phyloP scores from a whole-genome alignment of 768 basidiomycete species.

The Xerocomus spinulosus region DNA sequence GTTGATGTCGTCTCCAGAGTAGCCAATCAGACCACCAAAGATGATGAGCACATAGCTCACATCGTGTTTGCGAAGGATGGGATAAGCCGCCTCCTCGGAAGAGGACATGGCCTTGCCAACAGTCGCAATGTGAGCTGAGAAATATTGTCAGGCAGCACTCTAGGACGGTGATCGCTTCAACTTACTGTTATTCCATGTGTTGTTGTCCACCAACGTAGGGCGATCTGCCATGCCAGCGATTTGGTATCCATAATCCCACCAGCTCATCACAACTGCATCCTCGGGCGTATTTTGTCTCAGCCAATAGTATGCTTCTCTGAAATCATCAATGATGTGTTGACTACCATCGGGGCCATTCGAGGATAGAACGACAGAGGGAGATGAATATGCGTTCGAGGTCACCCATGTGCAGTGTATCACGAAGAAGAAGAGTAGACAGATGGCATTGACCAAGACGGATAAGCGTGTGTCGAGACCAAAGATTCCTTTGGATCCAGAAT shows the following conservation, averaged over 20 bases:
- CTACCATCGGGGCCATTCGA: slow-evolving; percentile 76
- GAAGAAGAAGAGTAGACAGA: slow-evolving; percentile 81
- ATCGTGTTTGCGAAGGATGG: slow-evolving; percentile 94
- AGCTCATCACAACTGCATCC: slow-evolving; percentile 93
- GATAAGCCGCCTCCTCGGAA: slow-evolving; percentile 91
- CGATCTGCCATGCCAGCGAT: slow-evolving; percentile 99
- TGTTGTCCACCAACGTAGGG: slow-evolving; percentile 95
- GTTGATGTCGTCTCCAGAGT: slow-evolving; percentile 99
- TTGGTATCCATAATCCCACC: slow-evolving; percentile 99
- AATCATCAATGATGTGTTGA: slow-evolving; percentile 96
- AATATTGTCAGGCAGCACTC: slow-evolving; percentile 4
- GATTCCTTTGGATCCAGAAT: slow-evolving; percentile 49
- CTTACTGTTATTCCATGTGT: slow-evolving; percentile 99
- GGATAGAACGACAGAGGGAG: slow-evolving; percentile 93
- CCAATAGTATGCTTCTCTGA: slow-evolving; percentile 99
- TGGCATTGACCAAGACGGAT: slow-evolving; percentile 65
- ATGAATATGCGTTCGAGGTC: slow-evolving; percentile 91
- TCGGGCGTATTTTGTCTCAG: slow-evolving; percentile 90
- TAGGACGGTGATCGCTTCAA: slow-evolving; percentile 10
- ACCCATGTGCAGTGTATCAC: slow-evolving; percentile 97
- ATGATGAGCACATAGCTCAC: slow-evolving; percentile 97
- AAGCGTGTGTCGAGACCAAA: slow-evolving; percentile 83
- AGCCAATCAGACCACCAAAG: slow-evolving; percentile 94
- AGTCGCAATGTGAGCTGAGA: slow-evolving; percentile 89
- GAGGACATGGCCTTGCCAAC: slow-evolving; percentile 99